Base-by-base conservation (phyloP, 192 early-diverging fungal genomes). In the Coemansia sp. region DNA sequence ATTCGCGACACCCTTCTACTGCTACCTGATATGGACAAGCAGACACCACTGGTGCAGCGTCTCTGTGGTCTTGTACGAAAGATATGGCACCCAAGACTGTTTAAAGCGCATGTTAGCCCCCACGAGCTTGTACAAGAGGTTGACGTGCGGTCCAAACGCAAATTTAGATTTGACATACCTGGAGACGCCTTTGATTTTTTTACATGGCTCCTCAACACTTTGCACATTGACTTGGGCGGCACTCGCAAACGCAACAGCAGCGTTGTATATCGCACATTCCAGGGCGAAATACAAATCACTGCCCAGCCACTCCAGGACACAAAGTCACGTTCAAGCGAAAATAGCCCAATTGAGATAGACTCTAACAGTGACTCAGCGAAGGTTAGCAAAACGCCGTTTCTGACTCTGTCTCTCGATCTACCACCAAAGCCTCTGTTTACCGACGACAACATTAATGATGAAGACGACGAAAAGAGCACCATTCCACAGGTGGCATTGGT, bases 101-200 rank as follows among this genome's bases (percentile, higher is more conserved):
- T 95, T 64, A 96, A 96, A 53, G 89, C 89, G 0, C 96, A 98
- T 80, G 89, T 96, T 38, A 91, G 89, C 66, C 96, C 95, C 6
- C 96, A 98, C 67, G 96, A 98, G 62, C 68, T 97, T 1, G 68
- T 95, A 3, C 96, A 98, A 83, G 96, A 96, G 81, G 85, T 95
- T 14, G 84, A 85, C 4, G 91, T 85, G 57, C 85, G 90, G 1
- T 93, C 91, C 66, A 81, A 85, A 15, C 85, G 89, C 43, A 69
- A 82, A 43, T 98, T 96, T 68, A 82, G 83, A 34, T 67, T 96
- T 18, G 88, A 87, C 4, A 78, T 83, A 42, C 90, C 93, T 61
- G 81, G 84, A 17, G 95, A 98, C 69, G 86, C 91, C 2, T 83
- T 93, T 43, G 92, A 93, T 9, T 89, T 97, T 55, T 64, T 96